phyloP scores from a whole-genome alignment of 345 rosid genomes.

The Syzygium jambos region DNA sequence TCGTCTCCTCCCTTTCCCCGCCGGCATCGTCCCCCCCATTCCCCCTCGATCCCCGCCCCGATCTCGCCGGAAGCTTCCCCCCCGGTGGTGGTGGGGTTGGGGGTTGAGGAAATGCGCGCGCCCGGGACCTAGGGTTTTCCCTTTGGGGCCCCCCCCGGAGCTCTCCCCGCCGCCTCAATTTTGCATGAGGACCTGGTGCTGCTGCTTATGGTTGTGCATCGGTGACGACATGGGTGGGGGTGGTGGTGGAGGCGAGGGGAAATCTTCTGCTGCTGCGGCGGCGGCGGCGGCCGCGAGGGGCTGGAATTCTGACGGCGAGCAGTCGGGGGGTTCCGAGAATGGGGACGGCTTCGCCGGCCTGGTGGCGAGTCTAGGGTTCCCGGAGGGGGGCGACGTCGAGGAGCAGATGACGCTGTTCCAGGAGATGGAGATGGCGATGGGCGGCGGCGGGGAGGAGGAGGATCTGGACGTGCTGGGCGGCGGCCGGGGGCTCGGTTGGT shows the following conservation, averaged over 20 bases:
- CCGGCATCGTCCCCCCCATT: background rate
- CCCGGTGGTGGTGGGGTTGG: no score
- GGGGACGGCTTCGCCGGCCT: conserved; percentile 19
- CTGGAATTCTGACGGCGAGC: conserved; percentile 23
- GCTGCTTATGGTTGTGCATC: conserved; percentile 48
- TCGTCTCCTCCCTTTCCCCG: background rate
- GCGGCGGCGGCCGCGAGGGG: background rate
- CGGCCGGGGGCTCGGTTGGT: background rate
- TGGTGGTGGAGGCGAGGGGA: background rate
- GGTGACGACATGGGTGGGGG: conserved; percentile 26
- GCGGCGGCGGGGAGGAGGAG: background rate
- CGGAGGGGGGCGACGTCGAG: conserved; percentile 3
- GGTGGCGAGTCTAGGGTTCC: conserved; percentile 5
- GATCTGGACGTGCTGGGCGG: background rate
- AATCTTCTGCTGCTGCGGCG: background rate
- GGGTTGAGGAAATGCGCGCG: conserved; percentile 25
- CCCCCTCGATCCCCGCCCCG: background rate
- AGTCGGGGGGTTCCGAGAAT: conserved; percentile 7
- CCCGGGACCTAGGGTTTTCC: conserved; percentile 45
- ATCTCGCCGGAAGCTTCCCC: background rate
- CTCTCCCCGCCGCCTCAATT: background rate
- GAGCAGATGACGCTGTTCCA: background rate
- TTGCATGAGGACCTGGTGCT: conserved; percentile 96
- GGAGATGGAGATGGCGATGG: background rate
- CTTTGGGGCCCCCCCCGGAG: background rate